Evolutionary conservation across 2,329 filamentous ascomycete genomes (phyloP).

Genomic region (Alternaria infectoria): DNA sequence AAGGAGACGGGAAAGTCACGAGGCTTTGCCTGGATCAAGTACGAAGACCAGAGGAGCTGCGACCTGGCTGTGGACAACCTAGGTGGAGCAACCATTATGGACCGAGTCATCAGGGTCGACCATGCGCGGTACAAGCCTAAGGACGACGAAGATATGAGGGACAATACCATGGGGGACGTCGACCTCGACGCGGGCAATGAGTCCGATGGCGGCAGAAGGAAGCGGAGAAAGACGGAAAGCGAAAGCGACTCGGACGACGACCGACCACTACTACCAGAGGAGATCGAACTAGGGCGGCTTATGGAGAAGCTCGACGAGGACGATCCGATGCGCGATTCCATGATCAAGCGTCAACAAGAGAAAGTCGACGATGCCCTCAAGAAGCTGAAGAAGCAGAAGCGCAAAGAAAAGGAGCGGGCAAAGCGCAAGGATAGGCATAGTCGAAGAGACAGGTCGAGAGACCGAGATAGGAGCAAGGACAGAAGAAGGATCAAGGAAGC

Average conservation of each 20-base stretch:
- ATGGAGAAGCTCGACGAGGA: conserved; percentile 88
- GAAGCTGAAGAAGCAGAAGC: conserved; percentile 57
- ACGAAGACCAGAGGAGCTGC: conserved; percentile 95
- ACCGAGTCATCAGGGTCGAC: conserved; percentile 83
- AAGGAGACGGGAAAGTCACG: conserved; percentile 95
- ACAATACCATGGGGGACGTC: conserved; percentile 62
- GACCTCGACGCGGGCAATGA: conserved; percentile 41
- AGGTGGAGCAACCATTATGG: conserved; percentile 82
- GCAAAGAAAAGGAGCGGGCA: conserved; percentile 55
- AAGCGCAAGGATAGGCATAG: conserved; percentile 45
- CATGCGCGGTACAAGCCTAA: conserved; percentile 90
- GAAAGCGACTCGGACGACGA: conserved; percentile 51
- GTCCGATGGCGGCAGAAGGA: conserved; percentile 56
- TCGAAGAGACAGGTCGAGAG: conserved; percentile 30
- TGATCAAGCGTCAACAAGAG: conserved; percentile 90
- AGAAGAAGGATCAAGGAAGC: conserved; percentile 29
- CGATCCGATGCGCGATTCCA: conserved; percentile 93
- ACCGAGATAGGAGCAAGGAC: conserved; percentile 29
- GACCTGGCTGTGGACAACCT: conserved; percentile 97
- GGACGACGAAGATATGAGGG: conserved; percentile 74
- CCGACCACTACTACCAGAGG: conserved; percentile 77
- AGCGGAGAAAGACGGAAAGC: conserved; percentile 55
- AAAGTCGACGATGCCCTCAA: conserved; percentile 76
- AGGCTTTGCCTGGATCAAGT: conserved; percentile 96
- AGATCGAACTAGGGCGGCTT: conserved; percentile 76